Conservation (phyloP, 768 basidiomycete genomes). For the Russula emetica region DNA sequence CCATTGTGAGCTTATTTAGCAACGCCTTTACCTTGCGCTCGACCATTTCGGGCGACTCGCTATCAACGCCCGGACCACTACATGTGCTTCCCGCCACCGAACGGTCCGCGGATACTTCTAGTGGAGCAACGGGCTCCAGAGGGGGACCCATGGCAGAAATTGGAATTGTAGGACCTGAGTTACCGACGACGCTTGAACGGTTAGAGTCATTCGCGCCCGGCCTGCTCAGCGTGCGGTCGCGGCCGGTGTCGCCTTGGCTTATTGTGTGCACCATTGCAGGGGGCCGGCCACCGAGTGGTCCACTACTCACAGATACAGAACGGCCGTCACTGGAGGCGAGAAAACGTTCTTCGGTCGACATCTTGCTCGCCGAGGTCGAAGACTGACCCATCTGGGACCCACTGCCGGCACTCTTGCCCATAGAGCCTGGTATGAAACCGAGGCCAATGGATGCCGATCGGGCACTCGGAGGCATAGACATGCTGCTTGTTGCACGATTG, state of each 20-base stretch:
- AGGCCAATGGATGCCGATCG: constrained; percentile 52
- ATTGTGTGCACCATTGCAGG: constrained; percentile 59
- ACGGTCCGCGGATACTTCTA: constrained; percentile 74
- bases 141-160: constrained; percentile 35
- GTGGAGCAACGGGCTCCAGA: constrained; percentile 69
- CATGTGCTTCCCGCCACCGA: constrained; percentile 58
- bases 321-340: constrained; percentile 41
- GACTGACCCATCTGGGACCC: constrained; percentile 69
- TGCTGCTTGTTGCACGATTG: constrained; percentile 47
- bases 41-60: constrained; percentile 77
- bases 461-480: constrained; percentile 37
- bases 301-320: constrained; percentile 53
- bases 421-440: constrained; percentile 37
- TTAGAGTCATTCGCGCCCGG: constrained; percentile 79
- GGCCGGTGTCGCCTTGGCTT: constrained; percentile 48
- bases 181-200: constrained; percentile 41
- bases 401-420: constrained; percentile 34
- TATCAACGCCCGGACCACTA: constrained; percentile 41
- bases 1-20: constrained; percentile 95
- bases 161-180: constrained; percentile 29
- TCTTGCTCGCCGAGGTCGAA: constrained; percentile 48
- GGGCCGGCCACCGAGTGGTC: constrained; percentile 51
- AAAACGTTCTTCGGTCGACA: constrained; percentile 70
- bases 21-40: constrained; percentile 89
- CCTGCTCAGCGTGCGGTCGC: constrained; percentile 68